Evolutionary conservation across 75 land plant genomes (phyloP).

Genomic region (Chamaecyparis obtusa): DNA sequence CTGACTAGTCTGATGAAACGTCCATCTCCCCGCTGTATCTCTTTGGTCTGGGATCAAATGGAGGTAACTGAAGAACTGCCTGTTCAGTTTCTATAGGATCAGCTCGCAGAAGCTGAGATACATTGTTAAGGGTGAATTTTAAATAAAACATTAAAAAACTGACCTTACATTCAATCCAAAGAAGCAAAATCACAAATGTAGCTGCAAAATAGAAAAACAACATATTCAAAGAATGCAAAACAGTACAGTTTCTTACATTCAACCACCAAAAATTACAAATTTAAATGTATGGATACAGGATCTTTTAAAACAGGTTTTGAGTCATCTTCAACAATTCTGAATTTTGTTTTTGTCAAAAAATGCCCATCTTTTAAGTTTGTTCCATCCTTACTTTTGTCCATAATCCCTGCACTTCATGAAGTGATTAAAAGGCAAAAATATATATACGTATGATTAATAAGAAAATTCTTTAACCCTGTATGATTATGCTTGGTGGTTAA

Average conservation of each 20-base stretch:
- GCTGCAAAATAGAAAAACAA: neutral
- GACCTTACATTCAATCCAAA: neutral
- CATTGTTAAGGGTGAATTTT: neutral
- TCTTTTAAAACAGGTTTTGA: slow-evolving; percentile 6
- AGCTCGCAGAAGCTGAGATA: neutral
- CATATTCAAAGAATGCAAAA: neutral
- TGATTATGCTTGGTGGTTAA: neutral
- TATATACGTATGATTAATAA: neutral
- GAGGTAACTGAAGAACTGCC: slow-evolving; percentile 3
- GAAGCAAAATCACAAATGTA: neutral
- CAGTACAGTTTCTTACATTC: neutral
- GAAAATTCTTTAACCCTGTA: neutral
- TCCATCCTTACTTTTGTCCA: neutral
- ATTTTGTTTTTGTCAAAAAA: neutral
- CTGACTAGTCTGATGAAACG: neutral
- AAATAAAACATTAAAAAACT: neutral
- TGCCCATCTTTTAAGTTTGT: neutral
- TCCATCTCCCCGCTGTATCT: slow-evolving; percentile 3
- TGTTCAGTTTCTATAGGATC: slow-evolving; percentile 5
- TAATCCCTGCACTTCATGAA: neutral
- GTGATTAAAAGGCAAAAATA: neutral
- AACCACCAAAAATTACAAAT: neutral
- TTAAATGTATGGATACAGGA: neutral
- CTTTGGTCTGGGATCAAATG: slow-evolving; percentile 10
- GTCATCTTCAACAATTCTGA: slow-evolving; percentile 7